Evolutionary conservation across 352 stramenopile genomes (phyloP), one percentile per base, ranked within the genome.

Genomic region (Phytophthora hibernalis): DNA sequence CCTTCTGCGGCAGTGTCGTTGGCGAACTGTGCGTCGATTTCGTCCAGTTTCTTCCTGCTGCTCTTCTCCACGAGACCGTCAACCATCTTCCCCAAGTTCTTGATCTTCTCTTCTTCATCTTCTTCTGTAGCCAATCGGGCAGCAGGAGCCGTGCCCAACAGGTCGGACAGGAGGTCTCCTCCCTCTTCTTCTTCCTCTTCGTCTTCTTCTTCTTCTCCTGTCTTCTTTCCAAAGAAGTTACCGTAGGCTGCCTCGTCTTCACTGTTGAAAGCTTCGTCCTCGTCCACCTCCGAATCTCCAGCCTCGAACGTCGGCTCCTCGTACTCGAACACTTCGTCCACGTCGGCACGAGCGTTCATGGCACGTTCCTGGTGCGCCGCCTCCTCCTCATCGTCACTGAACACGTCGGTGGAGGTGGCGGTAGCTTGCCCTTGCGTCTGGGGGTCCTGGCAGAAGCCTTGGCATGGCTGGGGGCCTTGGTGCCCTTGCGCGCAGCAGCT

Each of bases 241-340:
- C 92, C 92, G 65, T 94, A 98, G 18, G 80, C 77, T 18, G 84
- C 66, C 65, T 98, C 95, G 72, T 98, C 93, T 6, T 98, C 93
- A 44, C 90, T 97, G 65, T 98, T 93, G 74, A 98, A 98, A 22
- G 95, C 93, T 57, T 94, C 90, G 61, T 98, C 92, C 68, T 98
- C 92, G 63, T 94, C 85, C 70, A 98, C 96, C 73, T 98, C 92
- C 72, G 96, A 96, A 73, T 98, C 96, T 47, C 96, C 77, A 21
- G 90, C 87, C 21, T 95, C 87, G 35, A 80, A 83, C 40, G 77
- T 90, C 13, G 85, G 85, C 53, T 83, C 70, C 60, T 95, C 85
- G 66, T 92, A 92, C 76, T 93, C 87, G 66, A 93, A 90, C 58
- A 94, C 83, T 65, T 83, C 76, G 62, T 93, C 79, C 45, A 93